These are phyloP conservation scores for Fragaria nilgerrensis DNA, from an alignment of 306 rosid species.

Conservation along the genomic window DNA sequence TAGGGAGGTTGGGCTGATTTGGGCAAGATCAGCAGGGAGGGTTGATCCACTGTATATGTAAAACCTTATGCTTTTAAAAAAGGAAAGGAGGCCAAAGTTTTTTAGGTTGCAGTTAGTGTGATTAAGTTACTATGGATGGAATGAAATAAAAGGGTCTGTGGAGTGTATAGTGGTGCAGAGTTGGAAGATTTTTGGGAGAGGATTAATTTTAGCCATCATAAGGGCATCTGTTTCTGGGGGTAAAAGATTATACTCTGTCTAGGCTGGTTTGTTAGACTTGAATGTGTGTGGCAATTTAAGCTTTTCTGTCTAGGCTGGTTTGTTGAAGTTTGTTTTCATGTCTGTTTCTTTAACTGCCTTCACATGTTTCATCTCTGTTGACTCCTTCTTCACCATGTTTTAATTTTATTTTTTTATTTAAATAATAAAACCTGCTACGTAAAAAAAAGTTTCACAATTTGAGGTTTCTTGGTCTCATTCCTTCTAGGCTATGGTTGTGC, in stretches of 20 bases:
- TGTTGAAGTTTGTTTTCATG: neutral
- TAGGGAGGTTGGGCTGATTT: neutral
- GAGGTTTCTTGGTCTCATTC: neutral
- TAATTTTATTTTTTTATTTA: neutral
- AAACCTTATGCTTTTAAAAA: neutral
- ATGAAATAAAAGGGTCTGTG: too few species aligned
- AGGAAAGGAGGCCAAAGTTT: neutral
- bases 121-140: neutral
- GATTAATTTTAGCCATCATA: too few species aligned
- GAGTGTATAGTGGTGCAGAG: neutral
- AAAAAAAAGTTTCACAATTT: neutral
- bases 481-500: neutral
- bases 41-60: neutral
- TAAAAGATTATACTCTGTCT: too few species aligned
- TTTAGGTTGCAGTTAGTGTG: neutral
- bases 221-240: too few species aligned
- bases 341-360: neutral
- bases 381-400: neutral
- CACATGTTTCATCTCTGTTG: neutral
- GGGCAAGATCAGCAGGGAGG: neutral
- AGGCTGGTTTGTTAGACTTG: neutral
- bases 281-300: neutral
- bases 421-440: too few species aligned
- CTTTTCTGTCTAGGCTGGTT: too few species aligned
- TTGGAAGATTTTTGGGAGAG: neutral